A percentile compares a stretch with the other conserved stretches of the same genome.
Evolutionary conservation across 2,329 filamentous ascomycete genomes (phyloP).

Genomic region (Fusarium sp.): DNA sequence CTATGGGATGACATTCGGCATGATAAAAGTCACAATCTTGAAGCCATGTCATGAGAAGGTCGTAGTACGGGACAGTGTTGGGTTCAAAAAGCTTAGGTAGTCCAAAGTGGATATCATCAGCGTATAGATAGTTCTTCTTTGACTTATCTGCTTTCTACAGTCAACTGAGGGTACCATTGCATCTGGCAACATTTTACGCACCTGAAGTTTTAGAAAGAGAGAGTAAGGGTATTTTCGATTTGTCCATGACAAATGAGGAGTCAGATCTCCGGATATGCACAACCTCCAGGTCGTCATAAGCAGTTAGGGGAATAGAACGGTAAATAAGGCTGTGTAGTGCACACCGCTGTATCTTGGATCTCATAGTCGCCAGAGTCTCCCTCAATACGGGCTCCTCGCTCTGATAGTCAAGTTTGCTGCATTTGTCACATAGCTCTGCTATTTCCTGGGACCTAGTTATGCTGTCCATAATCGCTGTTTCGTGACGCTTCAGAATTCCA

Average conservation of each 20-base stretch:
- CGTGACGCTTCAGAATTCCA: not conserved
- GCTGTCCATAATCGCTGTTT: not conserved
- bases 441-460: not conserved
- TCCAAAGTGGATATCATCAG: conserved; percentile 4
- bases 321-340: conserved; percentile 1
- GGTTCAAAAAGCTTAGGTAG: conserved; percentile 5
- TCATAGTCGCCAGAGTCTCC: not conserved
- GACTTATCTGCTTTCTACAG: not conserved
- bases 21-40: conserved; percentile 15
- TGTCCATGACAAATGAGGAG: not conserved
- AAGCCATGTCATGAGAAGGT: conserved; percentile 12
- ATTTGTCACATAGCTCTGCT: not conserved
- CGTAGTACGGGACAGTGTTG: not conserved
- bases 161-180: not conserved
- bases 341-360: not conserved
- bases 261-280: not conserved
- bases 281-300: not conserved
- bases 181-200: not conserved
- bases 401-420: not conserved
- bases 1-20: not conserved
- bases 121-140: too few relatives aligned
- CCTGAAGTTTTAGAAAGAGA: not conserved
- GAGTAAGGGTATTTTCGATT: not conserved
- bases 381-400: not conserved
- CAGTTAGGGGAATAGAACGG: not conserved